A percentile compares a stretch with the other conserved stretches of the same genome.
Conservation (phyloP, 2,329 filamentous ascomycete genomes). For the Diaporthe caulivora region DNA sequence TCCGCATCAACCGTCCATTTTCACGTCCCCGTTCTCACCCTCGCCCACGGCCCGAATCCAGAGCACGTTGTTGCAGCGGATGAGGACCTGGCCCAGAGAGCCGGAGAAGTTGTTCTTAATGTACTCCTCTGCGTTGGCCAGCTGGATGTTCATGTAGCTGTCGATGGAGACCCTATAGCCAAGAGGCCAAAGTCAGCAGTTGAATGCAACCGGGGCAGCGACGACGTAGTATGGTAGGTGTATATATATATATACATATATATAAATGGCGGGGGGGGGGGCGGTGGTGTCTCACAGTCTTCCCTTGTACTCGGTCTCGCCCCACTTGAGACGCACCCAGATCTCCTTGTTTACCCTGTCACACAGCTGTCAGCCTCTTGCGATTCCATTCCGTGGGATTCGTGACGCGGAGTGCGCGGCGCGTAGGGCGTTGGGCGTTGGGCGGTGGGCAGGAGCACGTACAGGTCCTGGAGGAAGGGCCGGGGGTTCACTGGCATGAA, state of each 20-base stretch:
- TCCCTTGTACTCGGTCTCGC: constrained; percentile 97
- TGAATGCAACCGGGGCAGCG: neutral
- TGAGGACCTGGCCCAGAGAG: constrained; percentile 89
- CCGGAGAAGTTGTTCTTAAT: constrained; percentile 89
- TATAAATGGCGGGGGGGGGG: too few relatives aligned
- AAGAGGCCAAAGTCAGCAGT: neutral
- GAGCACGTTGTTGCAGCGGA: constrained; percentile 94
- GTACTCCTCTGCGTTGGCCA: constrained; percentile 91
- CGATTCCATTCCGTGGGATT: neutral
- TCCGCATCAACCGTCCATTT: constrained; percentile 65
- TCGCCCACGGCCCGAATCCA: constrained; percentile 78
- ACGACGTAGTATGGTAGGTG: neutral
- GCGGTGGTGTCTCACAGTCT: constrained; percentile 62
- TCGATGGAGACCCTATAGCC: constrained; percentile 78
- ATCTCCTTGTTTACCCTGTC: constrained; percentile 88
- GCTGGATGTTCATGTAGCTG: constrained; percentile 99
- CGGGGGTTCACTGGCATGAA: constrained; percentile 97
- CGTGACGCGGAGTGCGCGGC: constrained; percentile 49
- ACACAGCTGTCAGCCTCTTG: constrained; percentile 26
- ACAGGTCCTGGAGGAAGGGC: constrained; percentile 94
- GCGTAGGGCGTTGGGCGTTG: constrained; percentile 72
- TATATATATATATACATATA: neutral
- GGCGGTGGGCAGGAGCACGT: constrained; percentile 54
- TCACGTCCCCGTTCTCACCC: constrained; percentile 64
- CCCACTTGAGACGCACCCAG: constrained; percentile 96